These are phyloP conservation scores for Kodamaea hsintzibuensis DNA, from an alignment of 805 yeast species.

Conservation along the genomic window DNA sequence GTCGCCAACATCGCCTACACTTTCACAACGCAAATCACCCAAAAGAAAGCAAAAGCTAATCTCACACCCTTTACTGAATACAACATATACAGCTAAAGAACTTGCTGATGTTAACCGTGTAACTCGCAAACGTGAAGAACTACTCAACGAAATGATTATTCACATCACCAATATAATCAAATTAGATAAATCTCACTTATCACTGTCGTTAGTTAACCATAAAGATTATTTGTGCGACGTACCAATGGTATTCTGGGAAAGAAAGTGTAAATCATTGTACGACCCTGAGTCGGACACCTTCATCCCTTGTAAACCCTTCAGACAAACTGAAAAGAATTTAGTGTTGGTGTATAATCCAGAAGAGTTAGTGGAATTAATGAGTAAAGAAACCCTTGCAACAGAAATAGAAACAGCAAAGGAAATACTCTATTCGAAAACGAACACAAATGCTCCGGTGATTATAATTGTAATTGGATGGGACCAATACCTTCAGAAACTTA, in stretches of 20 bases:
- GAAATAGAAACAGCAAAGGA: constrained; percentile 3
- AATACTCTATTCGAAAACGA: neutral
- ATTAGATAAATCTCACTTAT: neutral
- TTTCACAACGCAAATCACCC: neutral
- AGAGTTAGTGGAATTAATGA: constrained; percentile 33
- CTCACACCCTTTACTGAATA: constrained; percentile 11
- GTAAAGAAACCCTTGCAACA: neutral
- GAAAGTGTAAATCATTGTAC: constrained; percentile 51
- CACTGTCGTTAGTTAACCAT: constrained; percentile 16
- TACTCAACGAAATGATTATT: constrained; percentile 51
- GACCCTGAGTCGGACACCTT: constrained; percentile 50
- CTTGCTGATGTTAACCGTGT: constrained; percentile 36
- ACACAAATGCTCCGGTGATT: constrained; percentile 11
- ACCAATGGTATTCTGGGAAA: constrained; percentile 54
- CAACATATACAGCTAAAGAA: constrained; percentile 27
- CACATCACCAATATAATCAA: neutral
- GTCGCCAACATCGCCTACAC: constrained; percentile 3
- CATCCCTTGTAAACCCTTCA: constrained; percentile 48
- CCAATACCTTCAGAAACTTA: constrained; percentile 45
- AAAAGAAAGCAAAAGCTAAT: constrained; percentile 1
- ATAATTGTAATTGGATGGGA: constrained; percentile 38
- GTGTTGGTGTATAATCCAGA: constrained; percentile 49
- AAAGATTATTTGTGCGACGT: constrained; percentile 24
- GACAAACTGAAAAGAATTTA: constrained; percentile 44
- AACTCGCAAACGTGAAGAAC: constrained; percentile 48